phyloP scores from a whole-genome alignment of 176 grass and related monocot genomes.

The Guadua angustifolia region DNA sequence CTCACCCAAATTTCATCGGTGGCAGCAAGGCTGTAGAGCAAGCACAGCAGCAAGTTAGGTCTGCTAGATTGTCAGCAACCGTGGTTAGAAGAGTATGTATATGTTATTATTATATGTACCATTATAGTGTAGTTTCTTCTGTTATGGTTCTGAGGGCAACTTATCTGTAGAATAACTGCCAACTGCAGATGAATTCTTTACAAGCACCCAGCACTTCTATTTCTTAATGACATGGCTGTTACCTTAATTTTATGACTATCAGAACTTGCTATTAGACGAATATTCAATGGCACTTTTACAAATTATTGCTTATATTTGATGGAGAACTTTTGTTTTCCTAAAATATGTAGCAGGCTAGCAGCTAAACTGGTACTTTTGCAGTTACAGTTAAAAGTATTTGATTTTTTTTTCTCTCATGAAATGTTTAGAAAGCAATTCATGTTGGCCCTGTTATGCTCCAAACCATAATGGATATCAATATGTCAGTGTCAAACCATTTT shows the following conservation, averaged over 20 bases:
- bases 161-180: background rate
- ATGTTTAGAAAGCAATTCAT: background rate
- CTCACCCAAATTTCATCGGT: conserved; percentile 93
- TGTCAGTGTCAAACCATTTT: conserved; percentile 24
- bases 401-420: background rate
- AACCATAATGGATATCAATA: background rate
- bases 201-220: background rate
- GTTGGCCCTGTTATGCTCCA: background rate
- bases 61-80: conserved; percentile 49
- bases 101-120: background rate
- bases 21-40: conserved; percentile 90
- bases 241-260: background rate
- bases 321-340: background rate
- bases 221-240: conserved; percentile 4
- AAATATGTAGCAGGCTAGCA: background rate
- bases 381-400: background rate
- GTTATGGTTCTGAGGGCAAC: background rate
- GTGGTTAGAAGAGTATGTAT: conserved; percentile 79
- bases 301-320: background rate
- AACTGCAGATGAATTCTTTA: background rate
- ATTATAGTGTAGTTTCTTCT: conserved; percentile 4
- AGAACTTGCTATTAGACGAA: background rate
- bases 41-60: conserved; percentile 91
- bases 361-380: background rate
- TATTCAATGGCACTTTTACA: background rate